These are phyloP conservation scores for Aspergillus ochraceoroseus DNA, from an alignment of 2,329 filamentous ascomycete species.

Conservation along the genomic window DNA sequence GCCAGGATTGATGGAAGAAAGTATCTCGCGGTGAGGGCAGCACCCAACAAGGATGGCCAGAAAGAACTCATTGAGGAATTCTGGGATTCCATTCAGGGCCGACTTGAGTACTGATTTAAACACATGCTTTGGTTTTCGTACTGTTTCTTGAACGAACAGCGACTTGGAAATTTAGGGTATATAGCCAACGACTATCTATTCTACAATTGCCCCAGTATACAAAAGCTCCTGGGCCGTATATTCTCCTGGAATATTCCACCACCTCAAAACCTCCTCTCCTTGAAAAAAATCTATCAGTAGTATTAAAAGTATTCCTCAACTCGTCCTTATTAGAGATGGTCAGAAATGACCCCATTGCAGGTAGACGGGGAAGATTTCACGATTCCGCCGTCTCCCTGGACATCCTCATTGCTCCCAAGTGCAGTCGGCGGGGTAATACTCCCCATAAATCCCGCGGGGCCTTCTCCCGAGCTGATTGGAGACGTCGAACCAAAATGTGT, in stretches of 20 bases:
- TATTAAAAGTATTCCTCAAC: too few relatives aligned
- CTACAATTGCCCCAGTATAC: too few relatives aligned
- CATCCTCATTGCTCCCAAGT: background rate
- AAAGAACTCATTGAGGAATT: conserved; percentile 42
- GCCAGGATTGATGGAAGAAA: conserved; percentile 53
- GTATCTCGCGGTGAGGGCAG: conserved; percentile 45
- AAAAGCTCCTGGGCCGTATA: too few relatives aligned
- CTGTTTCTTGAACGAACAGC: background rate
- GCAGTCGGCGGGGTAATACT: background rate
- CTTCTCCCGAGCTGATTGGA: background rate
- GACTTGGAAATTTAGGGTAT: too few relatives aligned
- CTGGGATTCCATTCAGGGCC: conserved; percentile 39
- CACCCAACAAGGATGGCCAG: conserved; percentile 32
- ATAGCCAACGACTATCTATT: too few relatives aligned
- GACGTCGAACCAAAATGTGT: conserved; percentile 70
- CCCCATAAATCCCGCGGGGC: background rate
- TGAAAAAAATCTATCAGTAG: too few relatives aligned
- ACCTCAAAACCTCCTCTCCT: too few relatives aligned
- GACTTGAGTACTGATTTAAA: conserved; percentile 33
- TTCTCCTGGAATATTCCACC: too few relatives aligned
- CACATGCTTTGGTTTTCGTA: background rate
- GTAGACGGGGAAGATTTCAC: too few relatives aligned
- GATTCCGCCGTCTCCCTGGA: too few relatives aligned
- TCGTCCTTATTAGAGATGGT: too few relatives aligned
- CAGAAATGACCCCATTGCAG: too few relatives aligned